Base-by-base conservation (phyloP, 345 rosid genomes). In the Rhizophora apiculata region DNA sequence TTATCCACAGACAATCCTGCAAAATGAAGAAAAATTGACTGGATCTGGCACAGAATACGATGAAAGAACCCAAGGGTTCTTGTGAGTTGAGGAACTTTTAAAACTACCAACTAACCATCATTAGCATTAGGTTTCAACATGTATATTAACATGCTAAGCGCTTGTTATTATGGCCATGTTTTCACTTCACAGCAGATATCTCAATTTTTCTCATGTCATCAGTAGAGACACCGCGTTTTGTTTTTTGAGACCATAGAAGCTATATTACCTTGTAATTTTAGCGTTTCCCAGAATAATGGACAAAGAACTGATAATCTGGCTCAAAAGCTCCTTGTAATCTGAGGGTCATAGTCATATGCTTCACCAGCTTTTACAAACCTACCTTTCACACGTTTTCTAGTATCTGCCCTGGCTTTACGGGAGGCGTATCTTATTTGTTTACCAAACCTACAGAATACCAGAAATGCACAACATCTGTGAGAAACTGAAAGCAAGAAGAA, bases 341-440 rank as follows among this genome's bases (percentile, higher is more conserved):
- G 80, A 74, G 96, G 96, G 53, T 90, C 93, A 73, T 84, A 84
- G 60, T 89, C 98, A 73, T 87, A 85, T 16, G 76, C 79, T 75
- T 93, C 98, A 16, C 96, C 93, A 6, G 93, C 89, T 82, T 93
- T 91, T 70, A 93, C 97, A 77, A 93, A 93, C 82, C 97, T 84
- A 31, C 97, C 98, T 77, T 93, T 93, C 70, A 87, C 98, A 15
- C 97, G 82, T 73, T 87, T 93, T 76, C 98, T 89, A 9, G 92
- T 88, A 67, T 93, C 96, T 32, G 98, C 98, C 76, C 98, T 89
- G 54, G 92, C 96, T 84, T 93, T 93, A 1, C 96, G 87, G 18
- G 96, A 87, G 54, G 89, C 93, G 67, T 93, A 93, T 75, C 94
- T 81, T 79, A 93, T 93, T 74, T 93, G 93, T 63, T 93, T 91